These are phyloP conservation scores for Blastocystis sp. DNA, from an alignment of 352 stramenopile genomes.

Conservation along the genomic window DNA sequence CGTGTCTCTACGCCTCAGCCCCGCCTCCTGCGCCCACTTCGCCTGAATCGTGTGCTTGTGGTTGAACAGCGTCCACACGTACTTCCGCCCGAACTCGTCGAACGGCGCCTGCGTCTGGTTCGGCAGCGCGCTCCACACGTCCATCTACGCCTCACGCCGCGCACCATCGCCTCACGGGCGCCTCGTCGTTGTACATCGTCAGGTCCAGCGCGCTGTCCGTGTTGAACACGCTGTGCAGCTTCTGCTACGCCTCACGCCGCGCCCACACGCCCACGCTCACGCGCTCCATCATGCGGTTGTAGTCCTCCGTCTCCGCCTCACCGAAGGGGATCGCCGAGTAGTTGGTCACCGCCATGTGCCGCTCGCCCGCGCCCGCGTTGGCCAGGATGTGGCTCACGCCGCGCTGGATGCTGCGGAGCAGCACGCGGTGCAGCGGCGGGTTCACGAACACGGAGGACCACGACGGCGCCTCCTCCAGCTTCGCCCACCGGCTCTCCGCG, in stretches of 20 bases:
- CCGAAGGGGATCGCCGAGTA: background rate
- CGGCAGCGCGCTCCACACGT: background rate
- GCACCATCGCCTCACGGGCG: background rate
- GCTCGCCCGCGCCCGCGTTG: background rate
- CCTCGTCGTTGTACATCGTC: conserved; percentile 30
- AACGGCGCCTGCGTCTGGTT: background rate
- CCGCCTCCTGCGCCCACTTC: background rate
- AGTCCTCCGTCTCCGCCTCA: background rate
- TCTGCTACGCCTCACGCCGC: background rate
- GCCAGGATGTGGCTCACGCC: background rate
- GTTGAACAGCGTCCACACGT: background rate
- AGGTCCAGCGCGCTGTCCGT: conserved; percentile 9
- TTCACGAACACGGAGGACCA: conserved; percentile 1
- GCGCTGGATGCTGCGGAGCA: background rate
- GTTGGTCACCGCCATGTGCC: background rate
- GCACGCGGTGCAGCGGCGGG: conserved; percentile 11
- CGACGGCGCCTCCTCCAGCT: background rate
- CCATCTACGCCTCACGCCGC: background rate
- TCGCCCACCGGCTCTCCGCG: too few relatives aligned
- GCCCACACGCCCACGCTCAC: background rate
- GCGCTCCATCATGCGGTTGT: background rate
- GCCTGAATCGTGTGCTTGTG: background rate
- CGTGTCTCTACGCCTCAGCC: background rate
- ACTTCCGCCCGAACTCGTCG: background rate
- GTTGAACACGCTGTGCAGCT: background rate